Percentiles rank a stretch among this genome's conserved stretches.
Evolutionary conservation across 164 flowering plant species (phyloP).

Genomic region (Aristolochia contorta): DNA sequence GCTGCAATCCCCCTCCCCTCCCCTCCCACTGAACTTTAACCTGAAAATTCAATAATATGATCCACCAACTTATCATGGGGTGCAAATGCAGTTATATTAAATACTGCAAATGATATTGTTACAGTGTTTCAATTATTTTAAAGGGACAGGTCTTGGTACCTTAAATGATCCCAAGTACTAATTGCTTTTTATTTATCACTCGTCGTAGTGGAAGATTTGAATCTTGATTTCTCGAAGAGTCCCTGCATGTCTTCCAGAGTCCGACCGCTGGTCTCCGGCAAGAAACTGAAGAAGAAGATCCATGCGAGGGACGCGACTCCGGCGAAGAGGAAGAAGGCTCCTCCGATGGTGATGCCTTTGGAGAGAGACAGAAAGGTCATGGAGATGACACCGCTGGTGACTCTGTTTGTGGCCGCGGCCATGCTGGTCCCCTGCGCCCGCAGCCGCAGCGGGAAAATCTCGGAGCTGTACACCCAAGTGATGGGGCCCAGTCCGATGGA

Average conservation of each 20-base stretch:
- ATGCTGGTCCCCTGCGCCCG: slow-evolving; percentile 52
- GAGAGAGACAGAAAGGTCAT: slow-evolving; percentile 48
- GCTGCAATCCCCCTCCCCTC: too few species aligned
- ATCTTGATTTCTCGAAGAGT: slow-evolving; percentile 19
- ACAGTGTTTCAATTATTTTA: too few species aligned
- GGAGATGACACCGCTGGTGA: slow-evolving; percentile 42
- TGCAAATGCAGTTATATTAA: too few species aligned
- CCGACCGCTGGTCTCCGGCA: slow-evolving; percentile 65
- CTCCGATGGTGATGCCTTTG: slow-evolving; percentile 43
- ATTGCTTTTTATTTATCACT: too few species aligned
- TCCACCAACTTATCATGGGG: too few species aligned
- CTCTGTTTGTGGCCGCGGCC: slow-evolving; percentile 47
- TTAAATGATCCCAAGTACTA: too few species aligned
- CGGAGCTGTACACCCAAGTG: slow-evolving; percentile 71
- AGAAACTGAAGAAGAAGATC: slow-evolving; percentile 39
- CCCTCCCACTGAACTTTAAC: too few species aligned
- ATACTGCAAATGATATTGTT: too few species aligned
- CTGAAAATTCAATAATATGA: too few species aligned
- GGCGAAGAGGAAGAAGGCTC: slow-evolving; percentile 45
- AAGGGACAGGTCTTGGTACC: too few species aligned
- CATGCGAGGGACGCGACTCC: slow-evolving; percentile 33
- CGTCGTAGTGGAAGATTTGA: too few species aligned
- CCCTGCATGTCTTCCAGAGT: slow-evolving; percentile 53
- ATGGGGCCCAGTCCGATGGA: slow-evolving; percentile 78
- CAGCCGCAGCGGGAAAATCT: slow-evolving; percentile 54